phyloP scores from a whole-genome alignment of 1,284 basidiomycete genomes.

The Moesziomyces parantarcticus region DNA sequence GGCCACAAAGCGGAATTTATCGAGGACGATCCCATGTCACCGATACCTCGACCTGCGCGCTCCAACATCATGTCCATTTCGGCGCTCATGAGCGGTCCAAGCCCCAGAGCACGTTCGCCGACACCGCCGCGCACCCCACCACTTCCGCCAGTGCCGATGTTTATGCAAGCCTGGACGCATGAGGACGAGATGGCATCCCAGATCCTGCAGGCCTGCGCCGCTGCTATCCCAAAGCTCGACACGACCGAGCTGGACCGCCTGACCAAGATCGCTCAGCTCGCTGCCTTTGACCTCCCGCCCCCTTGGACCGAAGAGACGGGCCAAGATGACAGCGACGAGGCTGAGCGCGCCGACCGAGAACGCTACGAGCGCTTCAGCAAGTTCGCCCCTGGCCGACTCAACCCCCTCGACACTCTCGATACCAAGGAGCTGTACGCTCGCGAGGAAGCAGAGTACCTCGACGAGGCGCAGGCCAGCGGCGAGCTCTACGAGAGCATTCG shows the following conservation, averaged over 20 bases:
- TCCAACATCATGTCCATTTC: conserved; percentile 52
- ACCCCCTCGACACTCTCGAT: conserved; percentile 36
- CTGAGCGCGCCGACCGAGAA: conserved; percentile 7
- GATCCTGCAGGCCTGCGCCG: conserved; percentile 28
- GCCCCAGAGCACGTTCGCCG: conserved; percentile 16
- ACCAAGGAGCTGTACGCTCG: conserved; percentile 21
- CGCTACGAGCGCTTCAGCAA: conserved; percentile 8
- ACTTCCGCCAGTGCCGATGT: conserved; percentile 5
- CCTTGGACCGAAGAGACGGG: background rate
- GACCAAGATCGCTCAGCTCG: conserved; percentile 40
- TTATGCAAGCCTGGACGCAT: conserved; percentile 35
- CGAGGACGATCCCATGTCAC: conserved; percentile 33
- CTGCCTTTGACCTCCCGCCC: conserved; percentile 26
- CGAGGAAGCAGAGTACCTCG: conserved; percentile 32
- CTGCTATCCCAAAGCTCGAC: conserved; percentile 24
- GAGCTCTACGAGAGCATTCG: conserved; percentile 31
- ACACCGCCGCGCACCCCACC: conserved; percentile 21
- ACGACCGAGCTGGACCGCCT: conserved; percentile 42
- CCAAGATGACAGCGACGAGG: background rate
- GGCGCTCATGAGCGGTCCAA: conserved; percentile 40
- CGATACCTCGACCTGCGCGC: conserved; percentile 29
- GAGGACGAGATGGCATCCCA: conserved; percentile 41
- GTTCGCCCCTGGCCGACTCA: conserved; percentile 20
- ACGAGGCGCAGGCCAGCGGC: conserved; percentile 16
- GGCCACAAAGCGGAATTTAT: conserved; percentile 8